These are phyloP conservation scores for Daedaleopsis sinensis DNA, from an alignment of 768 basidiomycete species.

Conservation along the genomic window DNA sequence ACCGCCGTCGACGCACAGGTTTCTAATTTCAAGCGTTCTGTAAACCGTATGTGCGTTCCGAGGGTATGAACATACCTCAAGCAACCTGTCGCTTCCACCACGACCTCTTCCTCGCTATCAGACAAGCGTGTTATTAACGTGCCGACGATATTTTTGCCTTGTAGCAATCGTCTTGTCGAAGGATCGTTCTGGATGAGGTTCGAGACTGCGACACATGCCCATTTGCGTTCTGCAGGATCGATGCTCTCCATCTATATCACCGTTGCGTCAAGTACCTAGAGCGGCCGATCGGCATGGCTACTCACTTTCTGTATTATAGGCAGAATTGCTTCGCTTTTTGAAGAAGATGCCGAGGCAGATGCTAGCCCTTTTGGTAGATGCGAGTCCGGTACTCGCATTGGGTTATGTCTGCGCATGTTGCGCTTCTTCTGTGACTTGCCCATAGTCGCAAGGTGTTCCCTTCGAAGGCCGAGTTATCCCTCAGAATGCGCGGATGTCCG, in stretches of 20 bases:
- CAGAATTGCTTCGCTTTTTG: constrained; percentile 76
- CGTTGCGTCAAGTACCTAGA: not conserved
- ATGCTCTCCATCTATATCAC: constrained; percentile 68
- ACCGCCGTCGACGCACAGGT: constrained; percentile 93
- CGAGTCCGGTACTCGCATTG: constrained; percentile 90
- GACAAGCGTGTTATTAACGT: constrained; percentile 84
- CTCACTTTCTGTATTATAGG: constrained; percentile 90
- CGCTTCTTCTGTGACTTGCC: constrained; percentile 93
- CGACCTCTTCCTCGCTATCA: constrained; percentile 88
- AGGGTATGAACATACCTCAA: constrained; percentile 59
- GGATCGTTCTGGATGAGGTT: constrained; percentile 96
- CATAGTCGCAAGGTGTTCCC: constrained; percentile 48
- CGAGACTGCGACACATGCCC: constrained; percentile 96
- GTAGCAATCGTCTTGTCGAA: constrained; percentile 85
- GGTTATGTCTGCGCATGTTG: constrained; percentile 86
- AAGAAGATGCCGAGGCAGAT: constrained; percentile 70
- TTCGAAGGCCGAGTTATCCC: not conserved
- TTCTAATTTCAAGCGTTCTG: constrained; percentile 50
- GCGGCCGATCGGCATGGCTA: not conserved
- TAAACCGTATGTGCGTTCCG: constrained; percentile 2
- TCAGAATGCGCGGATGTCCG: not conserved
- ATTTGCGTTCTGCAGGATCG: constrained; percentile 83
- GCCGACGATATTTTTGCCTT: constrained; percentile 90
- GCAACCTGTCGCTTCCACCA: constrained; percentile 87
- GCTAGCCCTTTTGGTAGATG: constrained; percentile 85